These are phyloP conservation scores for Arabidopsis hybrid DNA, from an alignment of 441 rosid genomes.

Conservation along the genomic window DNA sequence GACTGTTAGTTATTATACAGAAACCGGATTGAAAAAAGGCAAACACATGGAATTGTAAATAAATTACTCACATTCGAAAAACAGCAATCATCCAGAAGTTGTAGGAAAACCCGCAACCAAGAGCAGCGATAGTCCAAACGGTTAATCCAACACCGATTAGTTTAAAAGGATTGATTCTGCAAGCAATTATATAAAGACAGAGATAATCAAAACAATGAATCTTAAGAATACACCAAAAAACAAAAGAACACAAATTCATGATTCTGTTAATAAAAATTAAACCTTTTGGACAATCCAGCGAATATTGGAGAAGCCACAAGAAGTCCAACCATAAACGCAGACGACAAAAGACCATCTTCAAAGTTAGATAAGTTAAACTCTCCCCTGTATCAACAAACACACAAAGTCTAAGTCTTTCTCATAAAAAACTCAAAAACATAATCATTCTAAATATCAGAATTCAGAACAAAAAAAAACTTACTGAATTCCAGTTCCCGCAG, in stretches of 20 bases:
- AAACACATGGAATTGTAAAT: neutral
- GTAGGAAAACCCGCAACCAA: conserved; percentile 68
- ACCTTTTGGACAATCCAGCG: conserved; percentile 74
- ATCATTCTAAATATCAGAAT: neutral
- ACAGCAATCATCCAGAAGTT: conserved; percentile 72
- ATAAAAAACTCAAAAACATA: neutral
- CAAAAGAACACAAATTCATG: neutral
- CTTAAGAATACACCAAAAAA: neutral
- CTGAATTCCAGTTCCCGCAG: conserved; percentile 74
- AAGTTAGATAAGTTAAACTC: conserved; percentile 66
- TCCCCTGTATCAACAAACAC: conserved; percentile 52
- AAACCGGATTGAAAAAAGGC: conserved; percentile 4
- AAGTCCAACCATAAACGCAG: conserved; percentile 83
- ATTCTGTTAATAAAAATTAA: neutral
- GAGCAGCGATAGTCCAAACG: conserved; percentile 68
- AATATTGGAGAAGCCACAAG: conserved; percentile 75
- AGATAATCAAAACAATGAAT: conserved; percentile 22
- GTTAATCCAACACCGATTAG: conserved; percentile 72
- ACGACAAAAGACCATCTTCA: conserved; percentile 71
- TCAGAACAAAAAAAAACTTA: conserved; percentile 37
- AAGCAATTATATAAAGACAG: neutral
- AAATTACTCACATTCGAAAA: conserved; percentile 61
- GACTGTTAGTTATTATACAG: neutral
- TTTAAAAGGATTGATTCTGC: conserved; percentile 71
- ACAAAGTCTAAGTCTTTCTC: neutral